phyloP scores from a whole-genome alignment of 192 early-diverging fungal species.

The Podila minutissima region DNA sequence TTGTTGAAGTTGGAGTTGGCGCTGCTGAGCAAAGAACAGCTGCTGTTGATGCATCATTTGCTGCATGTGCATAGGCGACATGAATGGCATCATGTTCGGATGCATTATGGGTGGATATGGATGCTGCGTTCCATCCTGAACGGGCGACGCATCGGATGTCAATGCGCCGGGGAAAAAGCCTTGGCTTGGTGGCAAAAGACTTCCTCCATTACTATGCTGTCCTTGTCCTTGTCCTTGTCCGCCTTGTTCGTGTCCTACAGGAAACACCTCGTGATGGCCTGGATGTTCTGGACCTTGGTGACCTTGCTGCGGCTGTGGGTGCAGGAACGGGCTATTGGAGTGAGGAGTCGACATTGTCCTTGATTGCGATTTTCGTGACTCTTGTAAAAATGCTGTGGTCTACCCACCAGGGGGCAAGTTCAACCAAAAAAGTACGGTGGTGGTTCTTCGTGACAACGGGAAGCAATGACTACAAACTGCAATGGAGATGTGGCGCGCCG shows the following conservation, averaged over 20 bases:
- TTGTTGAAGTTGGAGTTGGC: neutral
- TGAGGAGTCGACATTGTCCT: too few relatives aligned
- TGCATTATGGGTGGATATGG: constrained; percentile 1
- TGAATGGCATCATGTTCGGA: neutral
- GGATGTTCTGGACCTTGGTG: too few relatives aligned
- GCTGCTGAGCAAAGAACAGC: neutral
- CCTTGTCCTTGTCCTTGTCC: neutral
- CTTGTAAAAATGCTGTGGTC: too few relatives aligned
- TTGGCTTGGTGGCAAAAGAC: neutral
- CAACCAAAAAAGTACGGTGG: too few relatives aligned
- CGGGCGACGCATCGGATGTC: neutral
- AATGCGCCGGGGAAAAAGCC: neutral
- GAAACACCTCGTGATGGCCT: too few relatives aligned
- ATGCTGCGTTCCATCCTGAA: neutral
- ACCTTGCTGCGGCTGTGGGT: too few relatives aligned
- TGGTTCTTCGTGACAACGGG: too few relatives aligned
- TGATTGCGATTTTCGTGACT: too few relatives aligned
- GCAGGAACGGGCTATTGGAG: too few relatives aligned
- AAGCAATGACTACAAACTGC: too few relatives aligned
- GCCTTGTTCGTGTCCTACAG: neutral
- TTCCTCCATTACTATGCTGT: neutral
- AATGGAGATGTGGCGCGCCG: too few relatives aligned
- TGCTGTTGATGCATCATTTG: constrained; percentile 1
- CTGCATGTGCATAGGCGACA: neutral
- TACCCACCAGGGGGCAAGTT: too few relatives aligned